Percentiles rank a stretch among this genome's conserved stretches.
These are phyloP conservation scores for Kwoniella europaea DNA, from an alignment of 768 basidiomycete species.

Conservation along the genomic window DNA sequence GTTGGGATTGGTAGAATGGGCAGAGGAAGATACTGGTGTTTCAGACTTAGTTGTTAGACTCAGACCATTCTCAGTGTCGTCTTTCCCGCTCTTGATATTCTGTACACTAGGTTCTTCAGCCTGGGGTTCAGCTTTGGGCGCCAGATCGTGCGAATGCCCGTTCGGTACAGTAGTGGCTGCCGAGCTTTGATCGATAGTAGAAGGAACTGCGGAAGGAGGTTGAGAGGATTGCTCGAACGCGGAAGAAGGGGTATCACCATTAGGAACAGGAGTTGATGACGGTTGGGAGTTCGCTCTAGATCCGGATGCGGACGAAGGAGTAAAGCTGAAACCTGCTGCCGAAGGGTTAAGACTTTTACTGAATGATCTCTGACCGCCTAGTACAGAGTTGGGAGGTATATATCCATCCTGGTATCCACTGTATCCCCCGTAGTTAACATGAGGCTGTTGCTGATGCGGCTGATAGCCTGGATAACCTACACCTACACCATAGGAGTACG, in stretches of 20 bases:
- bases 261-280: constrained; percentile 15
- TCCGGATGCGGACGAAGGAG: constrained; percentile 16
- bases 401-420: constrained; percentile 16
- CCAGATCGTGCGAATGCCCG: not conserved
- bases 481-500: constrained; percentile 47
- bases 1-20: constrained; percentile 12
- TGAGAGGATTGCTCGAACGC: constrained; percentile 12
- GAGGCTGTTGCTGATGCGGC: constrained; percentile 20
- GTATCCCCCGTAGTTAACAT: constrained; percentile 19
- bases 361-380: not conserved
- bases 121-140: too few relatives aligned
- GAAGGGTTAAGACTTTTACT: constrained; percentile 44
- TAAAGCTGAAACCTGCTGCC: constrained; percentile 44
- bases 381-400: constrained; percentile 12
- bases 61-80: not conserved
- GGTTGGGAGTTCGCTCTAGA: constrained; percentile 19
- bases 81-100: not conserved
- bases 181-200: not conserved
- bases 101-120: not conserved
- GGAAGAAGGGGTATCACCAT: constrained; percentile 11
- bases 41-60: not conserved
- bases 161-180: constrained; percentile 5
- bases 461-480: constrained; percentile 37
- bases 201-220: constrained; percentile 9
- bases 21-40: not conserved